phyloP scores from a whole-genome alignment of 805 yeast genomes.

The Barnettozyma vustinii region DNA sequence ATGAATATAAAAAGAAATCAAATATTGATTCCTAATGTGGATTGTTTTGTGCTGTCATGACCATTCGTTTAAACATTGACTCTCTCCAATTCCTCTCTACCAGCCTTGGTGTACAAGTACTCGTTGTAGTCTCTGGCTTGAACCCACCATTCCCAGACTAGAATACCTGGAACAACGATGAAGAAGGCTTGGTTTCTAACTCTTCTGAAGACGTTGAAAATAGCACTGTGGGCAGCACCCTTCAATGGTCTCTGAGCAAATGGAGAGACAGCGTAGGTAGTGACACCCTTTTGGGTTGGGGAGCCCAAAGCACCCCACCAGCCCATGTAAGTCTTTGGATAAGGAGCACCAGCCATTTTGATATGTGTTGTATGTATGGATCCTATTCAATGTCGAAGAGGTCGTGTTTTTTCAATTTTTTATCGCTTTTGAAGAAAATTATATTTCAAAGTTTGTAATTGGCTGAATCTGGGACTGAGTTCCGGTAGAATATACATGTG shows the following conservation, averaged over 20 bases:
- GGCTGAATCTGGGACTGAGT: constrained; percentile 5
- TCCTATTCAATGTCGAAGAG: not conserved
- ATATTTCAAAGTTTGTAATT: constrained; percentile 11
- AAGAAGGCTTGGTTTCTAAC: constrained; percentile 77
- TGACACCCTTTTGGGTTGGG: constrained; percentile 81
- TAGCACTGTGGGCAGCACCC: constrained; percentile 77
- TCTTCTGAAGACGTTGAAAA: constrained; percentile 94
- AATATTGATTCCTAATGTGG: not conserved
- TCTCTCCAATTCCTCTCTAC: constrained; percentile 88
- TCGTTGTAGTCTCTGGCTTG: constrained; percentile 86
- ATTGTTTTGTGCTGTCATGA: not conserved
- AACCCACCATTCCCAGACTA: constrained; percentile 85
- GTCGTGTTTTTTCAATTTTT: constrained; percentile 2
- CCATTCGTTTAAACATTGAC: constrained; percentile 31
- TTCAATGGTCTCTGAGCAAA: constrained; percentile 89
- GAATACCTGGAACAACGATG: constrained; percentile 68
- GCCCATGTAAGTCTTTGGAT: constrained; percentile 80
- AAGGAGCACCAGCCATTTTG: constrained; percentile 62
- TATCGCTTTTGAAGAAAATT: constrained; percentile 4
- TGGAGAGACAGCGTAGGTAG: constrained; percentile 88
- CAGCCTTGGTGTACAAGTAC: constrained; percentile 94
- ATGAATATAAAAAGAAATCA: constrained; percentile 1
- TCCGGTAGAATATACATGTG: constrained; percentile 3
- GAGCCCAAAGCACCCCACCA: constrained; percentile 96
- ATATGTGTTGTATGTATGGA: not conserved